These are phyloP conservation scores for Penicillium turbatum DNA, from an alignment of 495 filamentous ascomycete species.

Conservation along the genomic window DNA sequence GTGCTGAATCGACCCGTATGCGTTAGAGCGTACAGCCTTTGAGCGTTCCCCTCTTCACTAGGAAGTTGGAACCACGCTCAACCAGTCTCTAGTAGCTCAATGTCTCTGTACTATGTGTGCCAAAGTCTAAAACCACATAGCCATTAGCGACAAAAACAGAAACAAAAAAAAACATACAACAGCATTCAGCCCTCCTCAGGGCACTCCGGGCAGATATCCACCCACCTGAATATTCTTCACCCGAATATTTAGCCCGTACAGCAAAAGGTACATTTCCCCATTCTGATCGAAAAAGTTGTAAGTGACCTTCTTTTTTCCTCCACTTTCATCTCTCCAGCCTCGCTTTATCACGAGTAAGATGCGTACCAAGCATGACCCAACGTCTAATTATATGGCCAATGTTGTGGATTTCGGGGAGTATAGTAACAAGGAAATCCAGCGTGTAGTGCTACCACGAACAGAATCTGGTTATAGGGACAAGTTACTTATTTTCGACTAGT, in stretches of 20 bases:
- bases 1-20: no score
- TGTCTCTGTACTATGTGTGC: no score
- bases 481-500: not conserved
- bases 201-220: slow-evolving; percentile 4
- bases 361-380: not conserved
- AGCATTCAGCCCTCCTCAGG: not conserved
- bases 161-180: no score
- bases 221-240: slow-evolving; percentile 6
- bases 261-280: slow-evolving; percentile 1
- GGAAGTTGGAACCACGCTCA: no score
- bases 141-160: no score
- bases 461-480: not conserved
- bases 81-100: no score
- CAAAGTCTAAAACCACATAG: no score
- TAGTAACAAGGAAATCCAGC: no score
- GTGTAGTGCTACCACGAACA: no score
- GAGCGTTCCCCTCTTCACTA: no score
- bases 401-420: not conserved
- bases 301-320: not conserved
- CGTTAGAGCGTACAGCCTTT: no score
- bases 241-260: slow-evolving; percentile 1
- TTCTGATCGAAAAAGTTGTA: not conserved
- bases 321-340: not conserved
- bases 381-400: not conserved
- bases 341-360: not conserved